Evolutionary conservation across 257 asterid genomes (phyloP), one percentile per base, ranked within the genome.

Genomic region (Ehretia macrophylla): DNA sequence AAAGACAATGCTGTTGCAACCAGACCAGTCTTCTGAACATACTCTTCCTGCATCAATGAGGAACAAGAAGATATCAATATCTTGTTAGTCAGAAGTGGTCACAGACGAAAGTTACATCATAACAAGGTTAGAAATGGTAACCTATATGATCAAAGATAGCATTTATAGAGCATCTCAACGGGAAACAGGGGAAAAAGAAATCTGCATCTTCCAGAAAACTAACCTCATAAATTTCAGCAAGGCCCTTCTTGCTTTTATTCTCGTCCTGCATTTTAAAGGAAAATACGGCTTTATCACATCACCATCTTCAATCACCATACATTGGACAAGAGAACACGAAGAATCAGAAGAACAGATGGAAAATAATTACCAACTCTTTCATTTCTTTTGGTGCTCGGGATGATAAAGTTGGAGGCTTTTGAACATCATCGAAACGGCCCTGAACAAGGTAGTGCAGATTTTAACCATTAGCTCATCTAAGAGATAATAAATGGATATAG

Each of bases 201-300:
- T 18, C 40, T 20, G 17, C 27, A 17, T 45, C n/a, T 23, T 60
- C 18, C 55, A 50, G 27, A 55, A 61, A n/a, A 56, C 22, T 59
- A 67, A 81, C 99, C 96, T 83, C 99, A 56, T 93, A 93, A 65
- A 86, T 71, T 71, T 83, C 94, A 22, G 94, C 95, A 64, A 93
- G 99, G 55, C 97, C 96, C 71, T 86, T 87, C 63, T 85, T 75
- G 92, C 95, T 93, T 80, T 93, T 93, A 65, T 69, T 89, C 70
- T 89, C 99, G 44, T 93, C 95, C 99, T 93, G 88, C 73, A 78
- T 57, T 62, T 54, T 51, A 23, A 37, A 8, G 23, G 11, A 22
- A 51, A 57, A 47, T 12, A 17, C 21, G 55, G 14, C 12, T 14
- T 51, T 35, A 19, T 53, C 40, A 62, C 55, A 51, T 35, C 42